phyloP scores from a whole-genome alignment of 306 rosid species.

The Vigna radiata region DNA sequence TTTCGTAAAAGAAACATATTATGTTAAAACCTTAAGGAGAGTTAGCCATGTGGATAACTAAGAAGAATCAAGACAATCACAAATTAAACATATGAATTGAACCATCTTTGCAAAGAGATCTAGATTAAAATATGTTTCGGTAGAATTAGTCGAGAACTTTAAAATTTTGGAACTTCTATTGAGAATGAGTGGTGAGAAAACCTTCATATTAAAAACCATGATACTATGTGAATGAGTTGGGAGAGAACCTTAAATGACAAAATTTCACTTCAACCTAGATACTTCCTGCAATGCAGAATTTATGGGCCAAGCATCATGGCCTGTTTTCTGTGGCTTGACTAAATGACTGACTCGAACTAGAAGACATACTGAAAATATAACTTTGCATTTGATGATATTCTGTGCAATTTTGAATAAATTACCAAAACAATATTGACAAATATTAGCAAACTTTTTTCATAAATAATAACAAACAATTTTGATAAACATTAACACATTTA shows the following conservation, averaged over 20 bases:
- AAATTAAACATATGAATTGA: too few relatives aligned
- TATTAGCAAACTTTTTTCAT: too few relatives aligned
- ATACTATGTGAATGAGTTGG: too few relatives aligned
- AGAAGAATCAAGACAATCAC: too few relatives aligned
- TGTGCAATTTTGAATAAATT: neutral
- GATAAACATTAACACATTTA: neutral
- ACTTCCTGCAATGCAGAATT: too few relatives aligned
- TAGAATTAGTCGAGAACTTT: neutral
- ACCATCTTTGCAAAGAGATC: too few relatives aligned
- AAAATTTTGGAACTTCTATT: conserved; percentile 43
- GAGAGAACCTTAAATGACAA: neutral
- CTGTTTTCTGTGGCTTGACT: neutral
- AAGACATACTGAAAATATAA: neutral
- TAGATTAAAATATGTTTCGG: too few relatives aligned
- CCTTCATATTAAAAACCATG: neutral
- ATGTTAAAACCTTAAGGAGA: too few relatives aligned
- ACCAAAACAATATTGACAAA: neutral
- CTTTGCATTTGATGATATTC: neutral
- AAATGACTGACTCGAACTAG: neutral
- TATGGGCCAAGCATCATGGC: neutral
- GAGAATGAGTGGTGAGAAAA: conserved; percentile 39
- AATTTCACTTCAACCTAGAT: neutral
- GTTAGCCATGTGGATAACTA: too few relatives aligned
- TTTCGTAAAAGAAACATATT: too few relatives aligned
- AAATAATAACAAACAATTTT: neutral